Percentiles rank a stretch among this genome's conserved stretches.
Conservation (phyloP, 805 yeast genomes). For the Hanseniaspora hatyaiensis region DNA sequence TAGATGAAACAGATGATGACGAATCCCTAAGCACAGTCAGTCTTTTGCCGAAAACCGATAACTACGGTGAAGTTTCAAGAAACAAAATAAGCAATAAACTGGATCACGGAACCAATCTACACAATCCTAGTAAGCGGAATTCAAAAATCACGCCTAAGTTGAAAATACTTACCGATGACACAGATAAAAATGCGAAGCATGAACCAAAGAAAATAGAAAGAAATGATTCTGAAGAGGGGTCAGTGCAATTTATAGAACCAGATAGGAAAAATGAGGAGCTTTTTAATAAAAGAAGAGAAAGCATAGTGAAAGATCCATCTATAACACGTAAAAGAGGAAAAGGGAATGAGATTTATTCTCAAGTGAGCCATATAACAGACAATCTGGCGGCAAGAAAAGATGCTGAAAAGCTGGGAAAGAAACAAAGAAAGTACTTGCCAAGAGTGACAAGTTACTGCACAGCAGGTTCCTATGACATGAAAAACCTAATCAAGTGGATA, state of each 20-base stretch:
- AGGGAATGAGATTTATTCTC: constrained; percentile 58
- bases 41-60: too few relatives aligned
- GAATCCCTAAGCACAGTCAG: neutral
- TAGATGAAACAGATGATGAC: constrained; percentile 5
- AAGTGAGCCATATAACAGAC: constrained; percentile 72
- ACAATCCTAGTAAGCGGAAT: neutral
- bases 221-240: constrained; percentile 20
- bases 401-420: constrained; percentile 83
- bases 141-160: neutral
- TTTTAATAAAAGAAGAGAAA: neutral
- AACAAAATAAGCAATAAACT: too few relatives aligned
- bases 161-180: neutral
- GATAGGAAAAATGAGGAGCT: constrained; percentile 18
- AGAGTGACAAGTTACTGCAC: constrained; percentile 95
- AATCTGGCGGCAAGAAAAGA: constrained; percentile 72
- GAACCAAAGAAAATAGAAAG: neutral
- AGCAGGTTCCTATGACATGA: constrained; percentile 82
- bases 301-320: neutral
- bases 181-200: neutral
- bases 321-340: constrained; percentile 25
- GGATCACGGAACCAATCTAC: too few relatives aligned
- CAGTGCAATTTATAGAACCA: constrained; percentile 3
- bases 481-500: constrained; percentile 74
- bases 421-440: constrained; percentile 64
- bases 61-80: too few relatives aligned